Percentiles rank a stretch among this genome's conserved stretches.
Conservation (phyloP, 2,329 filamentous ascomycete species). For the Lecanicillium sp. region DNA sequence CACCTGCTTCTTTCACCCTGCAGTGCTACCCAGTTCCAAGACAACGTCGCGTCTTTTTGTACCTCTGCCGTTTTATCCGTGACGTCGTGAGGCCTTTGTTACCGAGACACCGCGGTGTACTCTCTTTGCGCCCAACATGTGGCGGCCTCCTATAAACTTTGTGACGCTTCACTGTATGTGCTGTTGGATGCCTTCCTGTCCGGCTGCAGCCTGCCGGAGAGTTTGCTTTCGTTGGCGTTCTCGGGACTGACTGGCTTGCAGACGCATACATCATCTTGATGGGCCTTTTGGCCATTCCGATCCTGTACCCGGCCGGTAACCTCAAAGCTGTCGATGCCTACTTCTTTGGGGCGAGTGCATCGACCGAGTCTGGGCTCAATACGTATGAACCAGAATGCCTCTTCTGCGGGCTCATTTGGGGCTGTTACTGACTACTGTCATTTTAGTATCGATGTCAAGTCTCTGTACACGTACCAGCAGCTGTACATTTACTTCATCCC, state of each 20-base stretch:
- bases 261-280: slow-evolving; percentile 10
- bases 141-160: slow-evolving; percentile 10
- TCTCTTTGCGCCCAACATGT: slow-evolving; percentile 4
- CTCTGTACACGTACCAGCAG: slow-evolving; percentile 41
- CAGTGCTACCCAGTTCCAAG: background rate
- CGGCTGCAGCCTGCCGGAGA: background rate
- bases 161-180: slow-evolving; percentile 10
- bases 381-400: slow-evolving; percentile 24
- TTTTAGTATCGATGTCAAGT: slow-evolving; percentile 39
- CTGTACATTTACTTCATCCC: slow-evolving; percentile 41
- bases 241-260: background rate
- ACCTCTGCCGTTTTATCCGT: background rate
- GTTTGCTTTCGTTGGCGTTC: background rate
- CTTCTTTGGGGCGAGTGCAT: slow-evolving; percentile 39
- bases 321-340: slow-evolving; percentile 36
- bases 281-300: slow-evolving; percentile 3
- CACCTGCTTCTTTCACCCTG: background rate
- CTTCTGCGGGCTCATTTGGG: no score
- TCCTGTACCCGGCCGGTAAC: slow-evolving; percentile 21
- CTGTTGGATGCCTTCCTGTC: background rate
- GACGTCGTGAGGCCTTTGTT: no score
- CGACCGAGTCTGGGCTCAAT: slow-evolving; percentile 43
- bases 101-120: no score
- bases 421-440: background rate
- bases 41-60: background rate